Base-by-base conservation (phyloP, 805 yeast genomes). In the Pichia gijzeniarum region DNA sequence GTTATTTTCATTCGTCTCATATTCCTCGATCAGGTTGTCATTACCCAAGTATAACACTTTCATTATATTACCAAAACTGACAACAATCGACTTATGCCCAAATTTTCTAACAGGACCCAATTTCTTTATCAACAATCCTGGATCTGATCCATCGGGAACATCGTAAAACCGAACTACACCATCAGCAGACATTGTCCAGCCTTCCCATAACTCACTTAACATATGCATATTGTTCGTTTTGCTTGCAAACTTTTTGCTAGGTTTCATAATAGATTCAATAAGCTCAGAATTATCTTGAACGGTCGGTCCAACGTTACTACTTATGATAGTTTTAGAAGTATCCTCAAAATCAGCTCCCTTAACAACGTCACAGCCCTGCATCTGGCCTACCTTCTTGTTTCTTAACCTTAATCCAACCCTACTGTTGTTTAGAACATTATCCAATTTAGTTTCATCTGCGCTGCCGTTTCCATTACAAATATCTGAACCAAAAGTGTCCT, bases 11-110 rank as follows among this genome's bases (percentile, higher is more conserved):
- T 70, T 73, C 48, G 74, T 72, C 31, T 74, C 72, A 35, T 77
- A 80, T 42, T 74, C 75, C 52, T 80, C 82, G 21, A 83, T 75
- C 50, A 83, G 67, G 49, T 82, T 86, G 47, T 82, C 88, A 54
- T 77, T 82, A 6, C 95, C 95, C 51, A 85, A 69, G 57, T 83
- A 85, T 27, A 87, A 64, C 28, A 87, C 74, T 58, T 82, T 81
- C 73, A 87, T 74, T 16, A 76, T 61, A 53, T 82, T 82, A 27
- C 93, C 95, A 60, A 85, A 82, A 21, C 80, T 80, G 21, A 83
- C 81, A 33, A 85, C 81, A 18, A 85, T 77, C 0, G 93, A 75
- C 55, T 86, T 85, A 57, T 77, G 86, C 0, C 95, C 95, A 58
- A 82, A 85, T 55, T 78, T 79, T 27, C 71, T 71, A 30, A 82